A percentile compares a stretch with the other conserved stretches of the same genome.
phyloP scores from a whole-genome alignment of 1,284 basidiomycete species.

The Malassezia dermatis region DNA sequence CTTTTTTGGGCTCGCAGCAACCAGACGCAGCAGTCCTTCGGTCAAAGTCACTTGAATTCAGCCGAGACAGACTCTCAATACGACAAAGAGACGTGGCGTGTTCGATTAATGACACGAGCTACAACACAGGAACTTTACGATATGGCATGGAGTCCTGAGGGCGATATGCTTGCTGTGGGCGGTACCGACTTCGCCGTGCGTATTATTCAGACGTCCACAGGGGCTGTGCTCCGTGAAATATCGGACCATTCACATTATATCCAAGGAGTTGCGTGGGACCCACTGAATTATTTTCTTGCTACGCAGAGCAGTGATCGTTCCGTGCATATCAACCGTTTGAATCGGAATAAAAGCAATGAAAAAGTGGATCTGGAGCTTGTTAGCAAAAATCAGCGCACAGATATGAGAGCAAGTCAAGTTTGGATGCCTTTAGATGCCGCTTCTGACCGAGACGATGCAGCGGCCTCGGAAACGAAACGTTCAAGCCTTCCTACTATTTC shows the following conservation, averaged over 20 bases:
- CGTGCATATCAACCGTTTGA: conserved; percentile 34
- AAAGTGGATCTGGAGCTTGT: not conserved
- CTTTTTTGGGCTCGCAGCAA: conserved; percentile 84
- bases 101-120: conserved; percentile 70
- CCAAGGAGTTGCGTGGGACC: conserved; percentile 48
- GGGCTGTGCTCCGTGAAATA: conserved; percentile 39
- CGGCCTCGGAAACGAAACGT: conserved; percentile 5
- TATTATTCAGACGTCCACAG: conserved; percentile 64
- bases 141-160: conserved; percentile 89
- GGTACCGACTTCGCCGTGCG: conserved; percentile 91
- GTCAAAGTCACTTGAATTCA: conserved; percentile 61
- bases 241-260: conserved; percentile 45
- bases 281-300: conserved; percentile 38
- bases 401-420: not conserved
- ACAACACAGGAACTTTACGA: conserved; percentile 71
- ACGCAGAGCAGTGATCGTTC: conserved; percentile 44
- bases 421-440: conserved; percentile 19
- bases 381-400: not conserved
- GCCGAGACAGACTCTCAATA: conserved; percentile 66
- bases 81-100: conserved; percentile 92
- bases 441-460: conserved; percentile 18
- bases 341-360: conserved; percentile 13
- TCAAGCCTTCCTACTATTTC: not conserved
- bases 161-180: conserved; percentile 83
- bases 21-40: conserved; percentile 52